phyloP scores from a whole-genome alignment of 768 basidiomycete genomes.

The Boletus vermiculosoides region DNA sequence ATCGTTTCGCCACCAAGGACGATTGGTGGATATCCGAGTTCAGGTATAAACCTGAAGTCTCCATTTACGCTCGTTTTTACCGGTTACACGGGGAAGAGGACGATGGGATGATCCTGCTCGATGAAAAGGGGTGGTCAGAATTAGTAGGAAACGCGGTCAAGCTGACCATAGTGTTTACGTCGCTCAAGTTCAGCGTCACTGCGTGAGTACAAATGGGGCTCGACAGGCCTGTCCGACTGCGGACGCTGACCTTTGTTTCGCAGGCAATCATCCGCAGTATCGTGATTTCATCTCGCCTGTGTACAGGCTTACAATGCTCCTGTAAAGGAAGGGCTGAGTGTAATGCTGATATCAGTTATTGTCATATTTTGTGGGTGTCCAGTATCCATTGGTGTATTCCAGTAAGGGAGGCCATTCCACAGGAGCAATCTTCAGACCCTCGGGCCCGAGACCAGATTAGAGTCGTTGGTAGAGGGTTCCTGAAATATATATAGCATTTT shows the following conservation, averaged over 20 bases:
- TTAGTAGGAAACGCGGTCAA: constrained; percentile 34
- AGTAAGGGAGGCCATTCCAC: neutral
- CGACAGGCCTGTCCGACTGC: constrained; percentile 1
- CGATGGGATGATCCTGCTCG: constrained; percentile 32
- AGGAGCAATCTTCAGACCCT: neutral
- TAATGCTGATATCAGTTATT: neutral
- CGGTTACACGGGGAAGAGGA: constrained; percentile 34
- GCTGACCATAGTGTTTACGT: constrained; percentile 32
- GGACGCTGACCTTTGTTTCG: constrained; percentile 9
- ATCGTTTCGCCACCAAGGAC: constrained; percentile 35
- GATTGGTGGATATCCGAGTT: constrained; percentile 38
- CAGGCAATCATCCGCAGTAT: constrained; percentile 29
- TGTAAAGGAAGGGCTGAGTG: neutral
- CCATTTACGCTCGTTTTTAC: constrained; percentile 35
- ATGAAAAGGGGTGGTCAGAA: constrained; percentile 34
- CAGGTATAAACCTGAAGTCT: constrained; percentile 33
- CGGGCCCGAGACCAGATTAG: constrained; percentile 3
- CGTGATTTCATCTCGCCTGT: constrained; percentile 10
- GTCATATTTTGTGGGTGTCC: neutral
- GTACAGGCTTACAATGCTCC: neutral
- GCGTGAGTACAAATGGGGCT: constrained; percentile 22
- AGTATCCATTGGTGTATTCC: neutral
- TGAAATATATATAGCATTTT: neutral
- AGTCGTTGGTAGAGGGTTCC: neutral
- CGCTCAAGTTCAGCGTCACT: constrained; percentile 35